These are phyloP conservation scores for Coniochaeta ligniaria DNA, from an alignment of 2,329 filamentous ascomycete species.

Conservation along the genomic window DNA sequence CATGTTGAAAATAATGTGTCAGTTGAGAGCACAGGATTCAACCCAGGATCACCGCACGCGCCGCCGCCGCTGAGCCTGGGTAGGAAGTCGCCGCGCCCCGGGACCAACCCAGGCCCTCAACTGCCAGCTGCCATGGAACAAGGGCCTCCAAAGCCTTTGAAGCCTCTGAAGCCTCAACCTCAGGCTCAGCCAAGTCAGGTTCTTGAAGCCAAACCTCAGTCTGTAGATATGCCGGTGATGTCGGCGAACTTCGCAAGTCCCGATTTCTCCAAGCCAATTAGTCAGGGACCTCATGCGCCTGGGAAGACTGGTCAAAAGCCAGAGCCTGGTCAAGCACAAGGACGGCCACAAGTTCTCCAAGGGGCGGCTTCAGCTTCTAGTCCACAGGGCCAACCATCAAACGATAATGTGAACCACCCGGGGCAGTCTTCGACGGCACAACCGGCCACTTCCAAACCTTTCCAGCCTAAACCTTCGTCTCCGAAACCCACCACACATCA, in stretches of 20 bases:
- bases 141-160: neutral
- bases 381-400: neutral
- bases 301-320: neutral
- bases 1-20: neutral
- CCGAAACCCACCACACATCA: neutral
- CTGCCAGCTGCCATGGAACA: neutral
- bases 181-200: neutral
- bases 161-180: neutral
- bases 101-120: neutral
- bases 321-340: neutral
- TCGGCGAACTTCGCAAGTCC: constrained; percentile 2
- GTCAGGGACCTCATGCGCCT: neutral
- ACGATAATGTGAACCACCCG: neutral
- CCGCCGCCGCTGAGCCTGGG: neutral
- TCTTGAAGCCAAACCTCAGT: neutral
- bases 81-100: neutral
- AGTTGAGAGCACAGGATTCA: neutral
- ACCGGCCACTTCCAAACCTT: neutral
- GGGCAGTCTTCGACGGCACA: neutral
- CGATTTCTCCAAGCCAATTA: neutral
- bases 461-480: neutral
- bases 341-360: neutral
- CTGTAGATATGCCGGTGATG: neutral
- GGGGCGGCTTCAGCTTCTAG: neutral
- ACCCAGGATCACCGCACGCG: neutral